phyloP scores from a whole-genome alignment of 1,284 basidiomycete genomes.

The Cerioporus squamosus region DNA sequence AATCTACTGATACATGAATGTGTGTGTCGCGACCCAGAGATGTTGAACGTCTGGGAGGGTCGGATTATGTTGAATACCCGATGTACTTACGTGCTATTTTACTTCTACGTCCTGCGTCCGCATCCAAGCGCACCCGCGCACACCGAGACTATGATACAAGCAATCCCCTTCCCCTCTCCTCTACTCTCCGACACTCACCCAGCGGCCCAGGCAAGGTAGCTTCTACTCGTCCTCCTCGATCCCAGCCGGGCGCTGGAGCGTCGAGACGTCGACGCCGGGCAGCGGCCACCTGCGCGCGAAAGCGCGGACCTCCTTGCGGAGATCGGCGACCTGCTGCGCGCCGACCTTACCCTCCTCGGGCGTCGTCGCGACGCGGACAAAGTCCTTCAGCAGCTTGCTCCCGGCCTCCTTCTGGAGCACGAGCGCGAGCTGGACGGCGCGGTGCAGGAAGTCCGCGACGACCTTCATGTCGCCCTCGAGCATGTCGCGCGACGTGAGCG shows the following conservation, averaged over 20 bases:
- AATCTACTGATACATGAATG: constrained; percentile 27
- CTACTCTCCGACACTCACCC: background rate
- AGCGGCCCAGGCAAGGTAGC: background rate
- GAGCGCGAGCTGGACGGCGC: constrained; percentile 87
- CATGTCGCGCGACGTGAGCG: constrained; percentile 96
- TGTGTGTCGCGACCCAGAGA: constrained; percentile 24
- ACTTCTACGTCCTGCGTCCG: constrained; percentile 10
- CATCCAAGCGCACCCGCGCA: background rate
- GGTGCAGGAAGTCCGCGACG: constrained; percentile 93
- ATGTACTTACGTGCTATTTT: constrained; percentile 25
- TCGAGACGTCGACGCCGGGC: constrained; percentile 83
- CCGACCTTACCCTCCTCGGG: constrained; percentile 77
- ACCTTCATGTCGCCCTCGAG: constrained; percentile 83
- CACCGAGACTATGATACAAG: constrained; percentile 12
- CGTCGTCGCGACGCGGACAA: constrained; percentile 81
- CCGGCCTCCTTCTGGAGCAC: constrained; percentile 94
- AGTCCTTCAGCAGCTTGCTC: constrained; percentile 95
- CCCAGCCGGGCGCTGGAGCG: constrained; percentile 67
- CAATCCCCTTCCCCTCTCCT: background rate
- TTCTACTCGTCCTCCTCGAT: constrained; percentile 55
- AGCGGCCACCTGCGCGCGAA: constrained; percentile 93
- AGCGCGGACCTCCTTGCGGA: constrained; percentile 73
- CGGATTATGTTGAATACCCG: constrained; percentile 34
- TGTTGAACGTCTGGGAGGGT: constrained; percentile 33
- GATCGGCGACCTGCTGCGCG: constrained; percentile 69